Percentiles rank a stretch among this genome's conserved stretches.
Evolutionary conservation across 75 land plant genomes (phyloP).

Genomic region (Isoetes taiwanensis): DNA sequence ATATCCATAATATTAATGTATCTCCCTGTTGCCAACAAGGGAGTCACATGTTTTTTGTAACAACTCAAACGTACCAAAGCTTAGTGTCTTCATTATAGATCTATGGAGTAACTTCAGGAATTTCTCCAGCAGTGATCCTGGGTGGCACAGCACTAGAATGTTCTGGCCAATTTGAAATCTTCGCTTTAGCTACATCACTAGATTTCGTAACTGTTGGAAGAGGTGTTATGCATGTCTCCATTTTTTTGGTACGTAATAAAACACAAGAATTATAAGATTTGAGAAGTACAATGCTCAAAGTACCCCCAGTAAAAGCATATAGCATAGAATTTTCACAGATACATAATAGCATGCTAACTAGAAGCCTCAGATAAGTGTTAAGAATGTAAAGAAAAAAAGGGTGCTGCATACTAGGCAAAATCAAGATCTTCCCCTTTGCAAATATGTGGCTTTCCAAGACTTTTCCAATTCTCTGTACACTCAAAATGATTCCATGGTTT

Average conservation of each 20-base stretch:
- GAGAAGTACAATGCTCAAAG: not conserved
- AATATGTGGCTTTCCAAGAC: conserved; percentile 38
- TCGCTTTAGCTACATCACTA: conserved; percentile 58
- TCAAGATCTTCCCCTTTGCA: conserved; percentile 67
- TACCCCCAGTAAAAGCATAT: not conserved
- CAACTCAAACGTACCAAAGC: conserved; percentile 44
- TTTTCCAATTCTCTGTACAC: conserved; percentile 27
- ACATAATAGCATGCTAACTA: too few species aligned
- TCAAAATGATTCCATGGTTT: conserved; percentile 69
- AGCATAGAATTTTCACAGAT: not conserved
- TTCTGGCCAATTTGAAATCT: conserved; percentile 50
- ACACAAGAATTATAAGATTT: not conserved
- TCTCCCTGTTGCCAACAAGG: conserved; percentile 35
- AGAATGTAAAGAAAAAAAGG: too few species aligned
- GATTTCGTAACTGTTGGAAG: conserved; percentile 42
- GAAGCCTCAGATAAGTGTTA: too few species aligned
- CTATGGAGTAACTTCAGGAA: conserved; percentile 36
- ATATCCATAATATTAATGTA: conserved; percentile 83
- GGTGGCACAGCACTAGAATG: conserved; percentile 59
- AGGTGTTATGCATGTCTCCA: conserved; percentile 71
- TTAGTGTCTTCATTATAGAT: conserved; percentile 41
- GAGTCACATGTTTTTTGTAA: conserved; percentile 35
- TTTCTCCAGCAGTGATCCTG: conserved; percentile 43
- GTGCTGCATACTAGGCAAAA: conserved; percentile 50
- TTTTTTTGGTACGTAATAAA: conserved; percentile 44